These are phyloP conservation scores for Fusarium floridanum DNA, from an alignment of 2,329 filamentous ascomycete genomes.

Conservation along the genomic window DNA sequence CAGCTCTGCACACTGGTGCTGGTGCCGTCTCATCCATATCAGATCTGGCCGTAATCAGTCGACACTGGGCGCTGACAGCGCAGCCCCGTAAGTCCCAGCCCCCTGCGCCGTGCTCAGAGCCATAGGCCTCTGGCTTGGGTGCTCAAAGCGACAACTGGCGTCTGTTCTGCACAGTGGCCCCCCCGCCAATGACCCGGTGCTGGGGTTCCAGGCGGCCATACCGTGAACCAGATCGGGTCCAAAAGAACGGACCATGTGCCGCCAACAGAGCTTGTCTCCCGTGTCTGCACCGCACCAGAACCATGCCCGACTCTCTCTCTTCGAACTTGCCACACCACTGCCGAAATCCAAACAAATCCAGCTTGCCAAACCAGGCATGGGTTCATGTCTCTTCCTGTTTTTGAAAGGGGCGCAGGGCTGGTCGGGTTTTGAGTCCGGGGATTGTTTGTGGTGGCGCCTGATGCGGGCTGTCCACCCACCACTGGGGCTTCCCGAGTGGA, in stretches of 20 bases:
- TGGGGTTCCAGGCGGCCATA: slow-evolving; percentile 26
- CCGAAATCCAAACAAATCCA: slow-evolving; percentile 7
- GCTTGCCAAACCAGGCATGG: slow-evolving; percentile 23
- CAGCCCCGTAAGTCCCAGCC: slow-evolving; percentile 17
- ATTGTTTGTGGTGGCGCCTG: slow-evolving; percentile 48
- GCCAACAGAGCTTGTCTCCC: slow-evolving; percentile 15
- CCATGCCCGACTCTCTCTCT: neutral
- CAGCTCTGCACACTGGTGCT: slow-evolving; percentile 43
- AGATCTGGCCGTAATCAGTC: slow-evolving; percentile 30
- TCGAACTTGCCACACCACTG: neutral
- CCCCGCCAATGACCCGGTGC: slow-evolving; percentile 22
- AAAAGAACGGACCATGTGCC: slow-evolving; percentile 33
- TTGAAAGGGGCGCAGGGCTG: slow-evolving; percentile 41
- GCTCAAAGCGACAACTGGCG: slow-evolving; percentile 34
- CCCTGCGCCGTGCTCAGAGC: slow-evolving; percentile 25
- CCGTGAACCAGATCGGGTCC: slow-evolving; percentile 34
- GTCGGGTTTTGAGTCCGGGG: slow-evolving; percentile 45
- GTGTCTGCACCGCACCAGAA: slow-evolving; percentile 19
- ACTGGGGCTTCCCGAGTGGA: slow-evolving; percentile 49
- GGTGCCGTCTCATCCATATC: slow-evolving; percentile 38
- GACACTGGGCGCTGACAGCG: slow-evolving; percentile 25
- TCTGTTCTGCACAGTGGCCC: slow-evolving; percentile 32
- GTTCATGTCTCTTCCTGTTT: slow-evolving; percentile 29
- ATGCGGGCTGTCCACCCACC: slow-evolving; percentile 48
- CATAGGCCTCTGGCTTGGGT: slow-evolving; percentile 14